A percentile compares a stretch with the other conserved stretches of the same genome.
phyloP scores from a whole-genome alignment of 305 asterid genomes.

The Petunia hybrid region DNA sequence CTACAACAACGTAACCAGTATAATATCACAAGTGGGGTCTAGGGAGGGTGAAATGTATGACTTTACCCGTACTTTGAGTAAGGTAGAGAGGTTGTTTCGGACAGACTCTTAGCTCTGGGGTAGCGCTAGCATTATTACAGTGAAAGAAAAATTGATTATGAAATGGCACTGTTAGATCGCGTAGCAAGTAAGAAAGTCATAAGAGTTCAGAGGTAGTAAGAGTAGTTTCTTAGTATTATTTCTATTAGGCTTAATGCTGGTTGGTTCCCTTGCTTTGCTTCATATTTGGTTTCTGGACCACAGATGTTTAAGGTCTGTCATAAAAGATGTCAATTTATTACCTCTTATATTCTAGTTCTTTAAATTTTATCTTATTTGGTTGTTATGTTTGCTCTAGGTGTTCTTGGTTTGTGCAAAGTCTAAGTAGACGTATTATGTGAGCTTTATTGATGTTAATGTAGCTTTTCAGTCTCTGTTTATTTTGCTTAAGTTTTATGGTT shows the following conservation, averaged over 20 bases:
- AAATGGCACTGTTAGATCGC: no score
- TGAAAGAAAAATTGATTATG: no score
- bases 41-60: neutral
- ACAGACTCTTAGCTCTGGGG: neutral
- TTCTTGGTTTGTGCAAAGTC: constrained; percentile 8
- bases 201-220: no score
- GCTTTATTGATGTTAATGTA: constrained; percentile 5
- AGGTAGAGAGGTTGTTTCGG: neutral
- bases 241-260: neutral
- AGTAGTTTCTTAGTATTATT: neutral
- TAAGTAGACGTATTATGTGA: neutral
- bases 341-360: neutral
- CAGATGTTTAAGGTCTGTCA: neutral
- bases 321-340: constrained; percentile 14
- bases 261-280: neutral
- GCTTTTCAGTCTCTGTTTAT: neutral
- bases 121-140: no score
- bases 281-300: neutral
- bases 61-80: neutral
- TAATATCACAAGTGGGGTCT: no score
- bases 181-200: no score
- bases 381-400: neutral
- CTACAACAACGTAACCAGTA: neutral
- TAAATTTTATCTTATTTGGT: neutral
- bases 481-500: neutral